phyloP scores from a whole-genome alignment of 495 filamentous ascomycete species.

The Xylaria grammica region DNA sequence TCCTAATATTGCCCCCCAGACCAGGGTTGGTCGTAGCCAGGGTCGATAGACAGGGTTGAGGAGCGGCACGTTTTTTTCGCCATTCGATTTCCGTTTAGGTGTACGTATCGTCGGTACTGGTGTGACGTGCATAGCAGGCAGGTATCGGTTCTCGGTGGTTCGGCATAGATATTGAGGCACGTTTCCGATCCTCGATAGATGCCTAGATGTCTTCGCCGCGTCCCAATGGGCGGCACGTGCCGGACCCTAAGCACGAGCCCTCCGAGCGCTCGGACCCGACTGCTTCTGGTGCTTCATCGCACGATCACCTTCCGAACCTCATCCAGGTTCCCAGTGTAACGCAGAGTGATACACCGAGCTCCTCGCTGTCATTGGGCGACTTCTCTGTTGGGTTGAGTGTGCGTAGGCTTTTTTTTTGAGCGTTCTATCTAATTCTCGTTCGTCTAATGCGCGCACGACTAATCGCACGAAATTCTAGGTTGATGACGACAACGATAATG shows the following conservation, averaged over 20 bases:
- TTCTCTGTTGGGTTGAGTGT: conserved; percentile 15
- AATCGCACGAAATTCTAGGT: conserved; percentile 1
- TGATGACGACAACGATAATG: conserved; percentile 13
- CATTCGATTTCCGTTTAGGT: not conserved
- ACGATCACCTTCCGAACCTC: conserved; percentile 13
- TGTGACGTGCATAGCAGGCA: not conserved
- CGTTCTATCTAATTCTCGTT: too few relatives aligned
- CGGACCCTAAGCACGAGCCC: not conserved
- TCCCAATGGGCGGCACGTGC: conserved; percentile 1
- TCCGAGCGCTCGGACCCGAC: not conserved
- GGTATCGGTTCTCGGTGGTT: not conserved
- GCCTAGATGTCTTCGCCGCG: conserved; percentile 4
- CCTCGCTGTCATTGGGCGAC: conserved; percentile 4
- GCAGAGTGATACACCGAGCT: conserved; percentile 14
- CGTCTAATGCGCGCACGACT: not conserved
- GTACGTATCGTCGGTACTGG: not conserved
- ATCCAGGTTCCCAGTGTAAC: conserved; percentile 5
- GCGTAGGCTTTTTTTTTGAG: not conserved
- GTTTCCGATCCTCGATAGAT: not conserved
- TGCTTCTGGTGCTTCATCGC: not conserved
- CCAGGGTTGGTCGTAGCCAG: too few relatives aligned
- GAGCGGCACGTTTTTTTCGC: too few relatives aligned
- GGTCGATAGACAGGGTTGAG: too few relatives aligned
- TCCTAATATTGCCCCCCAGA: too few relatives aligned
- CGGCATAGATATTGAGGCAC: not conserved